Evolutionary conservation across 2,329 filamentous ascomycete genomes (phyloP).

Genomic region (Neopestalotiopsis clavispora): DNA sequence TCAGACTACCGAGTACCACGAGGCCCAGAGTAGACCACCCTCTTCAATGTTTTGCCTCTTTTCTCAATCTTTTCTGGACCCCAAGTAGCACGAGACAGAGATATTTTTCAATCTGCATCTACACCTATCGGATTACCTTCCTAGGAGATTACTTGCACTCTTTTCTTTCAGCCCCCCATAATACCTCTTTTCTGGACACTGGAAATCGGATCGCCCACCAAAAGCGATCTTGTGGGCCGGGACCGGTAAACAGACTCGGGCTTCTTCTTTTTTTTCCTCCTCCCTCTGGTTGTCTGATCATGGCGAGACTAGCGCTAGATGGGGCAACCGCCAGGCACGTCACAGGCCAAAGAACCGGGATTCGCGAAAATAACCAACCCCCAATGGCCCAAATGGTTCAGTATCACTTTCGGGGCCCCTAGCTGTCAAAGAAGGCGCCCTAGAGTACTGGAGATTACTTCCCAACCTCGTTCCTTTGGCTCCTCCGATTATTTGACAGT

Average conservation of each 20-base stretch:
- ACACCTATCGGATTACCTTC: not conserved
- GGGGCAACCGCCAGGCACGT: constrained; percentile 5
- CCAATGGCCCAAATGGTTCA: not conserved
- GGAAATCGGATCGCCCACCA: not conserved
- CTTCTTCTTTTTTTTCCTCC: not conserved
- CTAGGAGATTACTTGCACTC: not conserved
- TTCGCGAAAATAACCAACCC: not conserved
- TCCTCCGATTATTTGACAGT: not conserved
- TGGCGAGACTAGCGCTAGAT: constrained; percentile 18
- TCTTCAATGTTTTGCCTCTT: not conserved
- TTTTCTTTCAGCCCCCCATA: not conserved
- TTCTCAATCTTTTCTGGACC: not conserved
- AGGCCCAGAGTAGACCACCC: constrained; percentile 12
- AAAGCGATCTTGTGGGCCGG: constrained; percentile 3
- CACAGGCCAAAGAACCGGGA: constrained; percentile 7
- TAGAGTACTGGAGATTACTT: not conserved
- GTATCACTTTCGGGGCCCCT: not conserved
- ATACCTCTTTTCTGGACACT: not conserved
- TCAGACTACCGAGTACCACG: constrained; percentile 11
- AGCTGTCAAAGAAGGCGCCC: not conserved
- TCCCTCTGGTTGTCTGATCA: not conserved
- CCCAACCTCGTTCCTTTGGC: not conserved
- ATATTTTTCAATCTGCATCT: not conserved
- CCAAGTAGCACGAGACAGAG: not conserved
- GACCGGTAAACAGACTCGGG: not conserved